Base-by-base conservation (phyloP, 805 yeast genomes). In the Maudiozyma bulderi region DNA sequence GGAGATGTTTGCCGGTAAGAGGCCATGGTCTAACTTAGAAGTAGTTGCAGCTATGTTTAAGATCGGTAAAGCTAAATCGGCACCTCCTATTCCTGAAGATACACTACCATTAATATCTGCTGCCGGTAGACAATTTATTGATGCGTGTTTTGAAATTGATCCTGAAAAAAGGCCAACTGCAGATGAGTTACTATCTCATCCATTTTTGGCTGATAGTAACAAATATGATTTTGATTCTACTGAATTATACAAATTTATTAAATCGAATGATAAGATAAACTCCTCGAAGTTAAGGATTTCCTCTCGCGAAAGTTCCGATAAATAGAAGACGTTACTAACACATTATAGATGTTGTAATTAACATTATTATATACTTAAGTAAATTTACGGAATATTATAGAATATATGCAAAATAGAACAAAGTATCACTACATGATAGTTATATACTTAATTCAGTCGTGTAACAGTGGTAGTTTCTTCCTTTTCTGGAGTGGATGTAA, bases 1-100 rank as follows among this genome's bases (percentile, higher is more conserved):
- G 47, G 99, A 93, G 66, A 93, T 93, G 98, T 89, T 86, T 73
- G 96, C 96, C 0, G 99, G 98, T 1, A 80, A 89, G 56, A 73
- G 99, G 50, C 99, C 99, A 0, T 93, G 99, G 99, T 86, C 95
- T 1, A 88, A 93, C 52, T 82, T 86, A 55, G 98, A 91, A 43
- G 95, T 91, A 13, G 86, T 90, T 26, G 93, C 96, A 43, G 99
- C 97, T 3, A 86, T 93, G 76, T 84, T 86, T 66, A 86, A 89
- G 68, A 73, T 75, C 45, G 98, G 98, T 5, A 84, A 84, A 52
- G 79, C 89, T 31, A 84, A 87, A 60, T 75, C 82, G 46, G 95
- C 96, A 0, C 99, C 99, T 3, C 99, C 99, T 0, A 89, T 95
- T 45, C 95, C 96, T 0, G 90, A 85, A n/a, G 96, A 89, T 50